A percentile compares a stretch with the other conserved stretches of the same genome.
Conservation (phyloP, 441 rosid genomes). For the Gossypium schwendimanii region DNA sequence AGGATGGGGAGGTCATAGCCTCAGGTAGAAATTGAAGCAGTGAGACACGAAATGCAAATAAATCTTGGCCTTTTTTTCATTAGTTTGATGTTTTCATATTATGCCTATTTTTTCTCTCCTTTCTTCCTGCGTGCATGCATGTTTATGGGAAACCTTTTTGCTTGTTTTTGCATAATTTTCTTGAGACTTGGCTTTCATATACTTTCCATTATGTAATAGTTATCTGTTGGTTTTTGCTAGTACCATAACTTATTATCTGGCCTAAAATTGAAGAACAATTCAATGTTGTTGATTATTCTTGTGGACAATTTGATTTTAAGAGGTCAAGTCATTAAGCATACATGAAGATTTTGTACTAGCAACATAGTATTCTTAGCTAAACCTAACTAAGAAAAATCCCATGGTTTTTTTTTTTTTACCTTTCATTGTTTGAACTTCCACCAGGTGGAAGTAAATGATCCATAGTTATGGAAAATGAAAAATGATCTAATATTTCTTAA, state of each 20-base stretch:
- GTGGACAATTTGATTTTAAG: background rate
- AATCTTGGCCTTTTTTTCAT: background rate
- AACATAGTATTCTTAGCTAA: background rate
- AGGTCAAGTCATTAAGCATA: background rate
- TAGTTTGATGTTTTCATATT: background rate
- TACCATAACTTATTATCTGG: background rate
- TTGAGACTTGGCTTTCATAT: background rate
- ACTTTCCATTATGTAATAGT: background rate
- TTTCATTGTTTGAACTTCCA: background rate
- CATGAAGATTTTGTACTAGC: background rate
- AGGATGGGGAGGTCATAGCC: conserved; percentile 62
- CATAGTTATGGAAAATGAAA: background rate
- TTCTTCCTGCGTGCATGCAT: background rate
- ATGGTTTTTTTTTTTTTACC: background rate
- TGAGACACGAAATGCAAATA: conserved; percentile 68
- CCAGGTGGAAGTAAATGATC: background rate
- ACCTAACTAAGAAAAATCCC: background rate
- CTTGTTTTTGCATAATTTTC: background rate
- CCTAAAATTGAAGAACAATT: background rate
- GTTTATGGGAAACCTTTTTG: background rate
- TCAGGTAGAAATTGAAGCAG: conserved; percentile 72
- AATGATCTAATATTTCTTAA: background rate
- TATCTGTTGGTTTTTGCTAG: background rate
- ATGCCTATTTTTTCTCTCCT: background rate
- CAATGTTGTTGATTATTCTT: background rate